Base-by-base conservation (phyloP, 257 asterid species). In the Scutellaria barbata region DNA sequence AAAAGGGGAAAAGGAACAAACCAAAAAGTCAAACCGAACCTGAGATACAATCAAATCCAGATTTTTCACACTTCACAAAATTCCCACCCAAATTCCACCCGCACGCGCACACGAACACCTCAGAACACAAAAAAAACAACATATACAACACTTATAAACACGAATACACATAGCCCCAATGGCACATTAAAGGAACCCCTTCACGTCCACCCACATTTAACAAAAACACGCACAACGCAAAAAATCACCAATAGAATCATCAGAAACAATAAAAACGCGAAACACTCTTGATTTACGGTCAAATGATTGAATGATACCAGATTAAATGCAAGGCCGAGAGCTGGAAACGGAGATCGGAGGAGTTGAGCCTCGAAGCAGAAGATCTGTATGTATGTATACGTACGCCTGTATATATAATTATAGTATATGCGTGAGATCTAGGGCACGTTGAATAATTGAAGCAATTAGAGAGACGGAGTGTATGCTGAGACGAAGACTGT, bases 361-460 rank as follows among this genome's bases (percentile, higher is more conserved):
- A 74, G 76, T 71, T 25, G 80, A 79, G 78, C 68, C 74, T 48
- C 43, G 70, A 78, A 62, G 78, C 53, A 55, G 55, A 52, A 72
- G 81, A 72, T 80, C 80, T 69, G 62, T 35, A 63, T 60, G 41
- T 69, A 66, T 41, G 78, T 74, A 72, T 71, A 69, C 47, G 17
- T 60, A 16, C 39, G 41, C 69, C 67, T 14, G 65, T 58, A 68
- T 18, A 72, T 63, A 80, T 61, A 69, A 54, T 20, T 62, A 54
- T 22, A 66, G 68, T 62, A 71, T 66, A 54, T 14, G 75, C 63
- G 68, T 69, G 80, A 74, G 87, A 85, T 80, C 85, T 74, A 75
- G 80, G 76, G 79, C 82, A 76, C 81, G 69, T 68, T 64, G 76
- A 75, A 69, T 59, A 72, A 77, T 56, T 75, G 81, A 84, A 60